phyloP scores from a whole-genome alignment of 352 stramenopile species.

The Phytophthora lateralis region DNA sequence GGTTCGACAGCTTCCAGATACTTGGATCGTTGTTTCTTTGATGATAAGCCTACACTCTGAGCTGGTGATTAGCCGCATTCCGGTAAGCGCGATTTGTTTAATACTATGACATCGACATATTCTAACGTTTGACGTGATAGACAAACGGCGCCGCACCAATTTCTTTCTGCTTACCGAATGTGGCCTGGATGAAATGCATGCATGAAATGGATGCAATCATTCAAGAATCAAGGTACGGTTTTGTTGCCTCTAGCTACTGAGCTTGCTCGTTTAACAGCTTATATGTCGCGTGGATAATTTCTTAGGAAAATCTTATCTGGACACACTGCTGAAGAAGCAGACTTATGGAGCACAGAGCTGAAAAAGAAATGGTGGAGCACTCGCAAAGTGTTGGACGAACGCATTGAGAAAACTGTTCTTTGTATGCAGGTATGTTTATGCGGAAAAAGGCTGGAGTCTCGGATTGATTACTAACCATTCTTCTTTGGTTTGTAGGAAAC shows the following conservation, averaged over 20 bases:
- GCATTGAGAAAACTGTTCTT: conserved; percentile 42
- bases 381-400: conserved; percentile 60
- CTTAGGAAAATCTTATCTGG: conserved; percentile 64
- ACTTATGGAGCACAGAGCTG: conserved; percentile 54
- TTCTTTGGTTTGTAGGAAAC: conserved; percentile 31
- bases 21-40: conserved; percentile 53
- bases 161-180: conserved; percentile 55
- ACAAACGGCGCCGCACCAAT: conserved; percentile 44
- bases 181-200: conserved; percentile 48
- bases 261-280: background rate
- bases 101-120: background rate
- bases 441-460: background rate
- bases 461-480: conserved; percentile 7
- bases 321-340: conserved; percentile 56
- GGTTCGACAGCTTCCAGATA: conserved; percentile 39
- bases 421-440: conserved; percentile 57
- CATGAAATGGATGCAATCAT: conserved; percentile 58
- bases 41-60: conserved; percentile 47
- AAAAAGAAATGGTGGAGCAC: conserved; percentile 85
- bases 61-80: conserved; percentile 50
- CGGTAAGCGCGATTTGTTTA: conserved; percentile 29
- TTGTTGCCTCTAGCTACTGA: background rate
- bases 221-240: conserved; percentile 57
- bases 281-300: background rate
- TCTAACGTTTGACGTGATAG: conserved; percentile 36